Conservation (phyloP, 192 early-diverging fungal species). For the Borealophlyctis nickersoniae region DNA sequence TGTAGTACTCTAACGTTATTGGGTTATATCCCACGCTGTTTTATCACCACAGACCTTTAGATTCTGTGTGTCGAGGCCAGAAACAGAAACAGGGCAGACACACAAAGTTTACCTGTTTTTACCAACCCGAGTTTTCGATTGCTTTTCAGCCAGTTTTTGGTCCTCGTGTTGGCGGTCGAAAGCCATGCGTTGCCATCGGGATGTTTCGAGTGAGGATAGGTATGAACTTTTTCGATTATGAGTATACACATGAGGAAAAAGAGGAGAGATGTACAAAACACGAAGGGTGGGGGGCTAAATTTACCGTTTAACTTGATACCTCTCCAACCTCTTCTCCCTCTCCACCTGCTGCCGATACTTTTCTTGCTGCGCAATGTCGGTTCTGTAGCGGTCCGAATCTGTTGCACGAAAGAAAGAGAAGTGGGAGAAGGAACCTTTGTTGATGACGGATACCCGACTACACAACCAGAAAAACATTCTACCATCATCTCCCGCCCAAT, state of each 20-base stretch:
- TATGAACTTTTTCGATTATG: too few species aligned
- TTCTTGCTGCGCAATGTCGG: conserved; percentile 33
- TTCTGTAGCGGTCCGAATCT: conserved; percentile 28
- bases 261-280: too few species aligned
- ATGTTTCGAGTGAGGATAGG: conserved; percentile 28
- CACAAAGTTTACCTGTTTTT: conserved; percentile 29
- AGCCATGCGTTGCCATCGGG: conserved; percentile 35
- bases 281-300: background rate
- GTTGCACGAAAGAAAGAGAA: too few species aligned
- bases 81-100: too few species aligned
- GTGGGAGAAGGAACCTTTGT: too few species aligned
- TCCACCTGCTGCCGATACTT: conserved; percentile 16
- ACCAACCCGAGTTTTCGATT: conserved; percentile 19
- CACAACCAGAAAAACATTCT: too few species aligned
- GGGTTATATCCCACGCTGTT: conserved; percentile 47
- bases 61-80: too few species aligned
- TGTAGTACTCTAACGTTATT: conserved; percentile 37
- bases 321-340: conserved; percentile 17
- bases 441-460: too few species aligned
- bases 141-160: conserved; percentile 16
- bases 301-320: conserved; percentile 27
- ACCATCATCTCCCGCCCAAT: too few species aligned
- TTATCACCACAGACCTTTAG: too few species aligned
- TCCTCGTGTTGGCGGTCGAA: conserved; percentile 13
- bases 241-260: too few species aligned